Percentiles rank a stretch among this genome's conserved stretches.
These are phyloP conservation scores for Petunia secreta DNA, from an alignment of 257 asterid genomes.

Conservation along the genomic window DNA sequence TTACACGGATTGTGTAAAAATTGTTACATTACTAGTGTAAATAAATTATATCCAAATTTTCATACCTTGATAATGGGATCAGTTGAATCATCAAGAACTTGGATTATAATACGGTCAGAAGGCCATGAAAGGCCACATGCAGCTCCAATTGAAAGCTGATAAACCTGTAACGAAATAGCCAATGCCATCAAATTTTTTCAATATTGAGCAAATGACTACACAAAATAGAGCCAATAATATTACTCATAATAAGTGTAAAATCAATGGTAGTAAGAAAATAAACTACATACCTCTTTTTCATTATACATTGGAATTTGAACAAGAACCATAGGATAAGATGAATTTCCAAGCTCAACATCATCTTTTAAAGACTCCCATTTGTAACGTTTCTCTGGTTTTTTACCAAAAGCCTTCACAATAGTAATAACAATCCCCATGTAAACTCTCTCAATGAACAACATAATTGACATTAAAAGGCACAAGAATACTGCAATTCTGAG, in stretches of 20 bases:
- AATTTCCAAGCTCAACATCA: slow-evolving; percentile 53
- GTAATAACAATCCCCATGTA: slow-evolving; percentile 35
- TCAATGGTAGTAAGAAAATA: not conserved
- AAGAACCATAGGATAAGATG: slow-evolving; percentile 60
- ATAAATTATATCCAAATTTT: not conserved
- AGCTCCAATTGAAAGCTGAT: slow-evolving; percentile 80
- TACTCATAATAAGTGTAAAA: not conserved
- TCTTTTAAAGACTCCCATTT: slow-evolving; percentile 47
- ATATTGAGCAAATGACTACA: not conserved
- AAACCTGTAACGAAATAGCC: slow-evolving; percentile 45
- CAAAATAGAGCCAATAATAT: not conserved
- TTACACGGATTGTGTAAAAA: not conserved
- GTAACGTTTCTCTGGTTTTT: slow-evolving; percentile 51
- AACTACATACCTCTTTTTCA: slow-evolving; percentile 54
- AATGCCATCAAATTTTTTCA: not conserved
- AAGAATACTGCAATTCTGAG: slow-evolving; percentile 5
- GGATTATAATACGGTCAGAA: slow-evolving; percentile 60
- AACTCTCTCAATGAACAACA: slow-evolving; percentile 67
- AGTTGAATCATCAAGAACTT: slow-evolving; percentile 85
- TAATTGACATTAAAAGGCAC: slow-evolving; percentile 24
- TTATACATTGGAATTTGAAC: slow-evolving; percentile 73
- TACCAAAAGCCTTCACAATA: slow-evolving; percentile 47
- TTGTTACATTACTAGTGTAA: fast-evolving
- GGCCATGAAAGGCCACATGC: slow-evolving; percentile 89
- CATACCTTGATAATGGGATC: slow-evolving; percentile 61